Percentiles rank a stretch among this genome's conserved stretches.
phyloP scores from a whole-genome alignment of 2,329 filamentous ascomycete genomes.

The Setomelanomma holmii region DNA sequence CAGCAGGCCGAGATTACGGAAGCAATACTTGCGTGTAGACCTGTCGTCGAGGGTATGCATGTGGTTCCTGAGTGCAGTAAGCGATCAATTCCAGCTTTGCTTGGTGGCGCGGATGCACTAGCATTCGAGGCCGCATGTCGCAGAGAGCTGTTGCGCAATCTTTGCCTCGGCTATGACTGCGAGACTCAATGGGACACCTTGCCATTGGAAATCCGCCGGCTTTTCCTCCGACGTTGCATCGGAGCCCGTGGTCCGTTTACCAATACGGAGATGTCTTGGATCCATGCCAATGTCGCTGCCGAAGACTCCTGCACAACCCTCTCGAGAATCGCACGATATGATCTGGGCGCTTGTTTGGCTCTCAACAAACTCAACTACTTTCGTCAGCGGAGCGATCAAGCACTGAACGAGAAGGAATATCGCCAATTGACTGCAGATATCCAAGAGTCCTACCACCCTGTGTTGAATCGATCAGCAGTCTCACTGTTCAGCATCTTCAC shows the following conservation, averaged over 20 bases:
- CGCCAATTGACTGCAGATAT: constrained; percentile 43
- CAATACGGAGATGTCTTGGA: constrained; percentile 53
- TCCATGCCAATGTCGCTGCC: constrained; percentile 52
- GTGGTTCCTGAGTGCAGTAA: constrained; percentile 43
- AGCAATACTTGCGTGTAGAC: constrained; percentile 38
- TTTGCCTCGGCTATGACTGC: constrained; percentile 58
- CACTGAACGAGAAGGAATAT: constrained; percentile 38
- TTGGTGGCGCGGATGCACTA: constrained; percentile 19
- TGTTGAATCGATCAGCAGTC: constrained; percentile 36
- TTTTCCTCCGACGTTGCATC: constrained; percentile 56
- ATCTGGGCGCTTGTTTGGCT: constrained; percentile 54
- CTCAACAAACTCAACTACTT: constrained; percentile 45
- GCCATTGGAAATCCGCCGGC: constrained; percentile 54
- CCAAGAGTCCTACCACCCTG: constrained; percentile 38
- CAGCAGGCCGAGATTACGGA: constrained; percentile 43
- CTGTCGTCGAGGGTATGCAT: constrained; percentile 24
- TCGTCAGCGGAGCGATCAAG: constrained; percentile 28
- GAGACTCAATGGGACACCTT: constrained; percentile 61
- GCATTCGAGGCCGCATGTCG: constrained; percentile 41
- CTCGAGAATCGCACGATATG: constrained; percentile 56
- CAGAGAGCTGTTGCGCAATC: constrained; percentile 55
- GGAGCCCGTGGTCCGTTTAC: constrained; percentile 53
- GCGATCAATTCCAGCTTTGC: constrained; percentile 40
- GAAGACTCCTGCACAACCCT: constrained; percentile 48
- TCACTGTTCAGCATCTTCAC: constrained; percentile 33